Conservation (phyloP, 2,329 filamentous ascomycete species). For the Fusarium miscanthi region DNA sequence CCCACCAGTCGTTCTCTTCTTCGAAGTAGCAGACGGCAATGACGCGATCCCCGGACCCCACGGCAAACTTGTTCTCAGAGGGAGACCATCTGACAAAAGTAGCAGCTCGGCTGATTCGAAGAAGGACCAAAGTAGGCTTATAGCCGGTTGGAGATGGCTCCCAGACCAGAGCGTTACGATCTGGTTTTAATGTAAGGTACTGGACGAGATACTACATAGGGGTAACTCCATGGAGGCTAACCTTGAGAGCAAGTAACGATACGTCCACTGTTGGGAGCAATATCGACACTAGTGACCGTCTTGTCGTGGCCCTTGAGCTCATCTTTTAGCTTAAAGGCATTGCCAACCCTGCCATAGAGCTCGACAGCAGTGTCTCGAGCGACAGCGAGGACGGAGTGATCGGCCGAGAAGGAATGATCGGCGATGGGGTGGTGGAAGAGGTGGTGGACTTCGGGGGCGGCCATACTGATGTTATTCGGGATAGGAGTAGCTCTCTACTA, state of each 20-base stretch:
- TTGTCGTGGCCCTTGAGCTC: slow-evolving; percentile 98
- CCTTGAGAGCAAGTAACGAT: slow-evolving; percentile 99
- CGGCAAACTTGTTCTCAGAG: slow-evolving; percentile 96
- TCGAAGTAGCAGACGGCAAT: slow-evolving; percentile 99
- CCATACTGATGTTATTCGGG: slow-evolving; percentile 69
- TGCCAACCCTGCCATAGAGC: slow-evolving; percentile 81
- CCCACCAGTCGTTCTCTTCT: slow-evolving; percentile 99
- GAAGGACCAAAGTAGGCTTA: slow-evolving; percentile 95
- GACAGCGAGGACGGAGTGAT: slow-evolving; percentile 88
- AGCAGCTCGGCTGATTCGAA: slow-evolving; percentile 95
- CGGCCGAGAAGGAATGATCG: slow-evolving; percentile 97
- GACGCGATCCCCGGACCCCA: slow-evolving; percentile 93
- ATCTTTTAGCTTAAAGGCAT: slow-evolving; percentile 84
- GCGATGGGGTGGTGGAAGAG: slow-evolving; percentile 97
- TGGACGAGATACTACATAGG: not conserved
- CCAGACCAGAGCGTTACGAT: slow-evolving; percentile 98
- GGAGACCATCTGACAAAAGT: slow-evolving; percentile 98
- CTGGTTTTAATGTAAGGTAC: slow-evolving; percentile 57
- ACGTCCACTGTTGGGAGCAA: slow-evolving; percentile 87
- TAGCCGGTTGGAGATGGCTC: slow-evolving; percentile 92
- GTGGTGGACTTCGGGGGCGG: slow-evolving; percentile 90
- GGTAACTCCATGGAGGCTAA: slow-evolving; percentile 51
- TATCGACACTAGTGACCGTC: slow-evolving; percentile 94
- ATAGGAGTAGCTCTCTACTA: slow-evolving; percentile 92
- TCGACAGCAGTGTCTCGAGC: slow-evolving; percentile 91